phyloP scores from a whole-genome alignment of 164 flowering plant species.

The Piper longum region DNA sequence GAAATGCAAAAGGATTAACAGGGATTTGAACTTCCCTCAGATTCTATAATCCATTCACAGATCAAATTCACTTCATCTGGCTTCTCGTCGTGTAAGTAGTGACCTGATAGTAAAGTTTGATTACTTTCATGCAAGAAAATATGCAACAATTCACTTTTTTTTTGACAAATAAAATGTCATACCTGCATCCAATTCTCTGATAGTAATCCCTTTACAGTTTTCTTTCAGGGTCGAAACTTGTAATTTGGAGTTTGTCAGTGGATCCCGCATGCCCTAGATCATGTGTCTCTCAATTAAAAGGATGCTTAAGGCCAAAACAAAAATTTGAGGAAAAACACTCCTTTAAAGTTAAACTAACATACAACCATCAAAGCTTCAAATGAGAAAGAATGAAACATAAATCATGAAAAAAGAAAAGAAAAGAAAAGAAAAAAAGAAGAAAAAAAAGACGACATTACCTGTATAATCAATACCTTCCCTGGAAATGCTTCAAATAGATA shows the following conservation, averaged over 20 bases:
- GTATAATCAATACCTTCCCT: constrained; percentile 49
- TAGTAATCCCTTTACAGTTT: constrained; percentile 30
- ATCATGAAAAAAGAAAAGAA: not conserved
- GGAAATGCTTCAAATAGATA: constrained; percentile 49
- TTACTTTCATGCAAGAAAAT: not conserved
- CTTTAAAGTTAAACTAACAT: too few species aligned
- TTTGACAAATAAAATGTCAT: constrained; percentile 2
- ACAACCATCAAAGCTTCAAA: not conserved
- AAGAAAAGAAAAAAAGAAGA: too few species aligned
- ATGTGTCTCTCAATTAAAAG: not conserved
- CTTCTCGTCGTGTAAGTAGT: constrained; percentile 82
- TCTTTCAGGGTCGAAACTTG: constrained; percentile 46
- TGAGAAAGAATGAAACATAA: not conserved
- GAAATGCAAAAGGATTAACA: constrained; percentile 2
- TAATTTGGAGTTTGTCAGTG: constrained; percentile 45
- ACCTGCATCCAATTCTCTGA: constrained; percentile 68
- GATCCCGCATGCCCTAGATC: constrained; percentile 74
- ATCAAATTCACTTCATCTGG: constrained; percentile 66
- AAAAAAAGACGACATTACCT: constrained; percentile 27
- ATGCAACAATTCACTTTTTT: too few species aligned
- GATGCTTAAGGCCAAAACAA: not conserved
- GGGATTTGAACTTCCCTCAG: constrained; percentile 5
- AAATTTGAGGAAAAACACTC: not conserved
- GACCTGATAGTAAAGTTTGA: constrained; percentile 30
- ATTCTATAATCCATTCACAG: constrained; percentile 31